Conservation (phyloP, 768 basidiomycete genomes). For the Phallus indusiatus region DNA sequence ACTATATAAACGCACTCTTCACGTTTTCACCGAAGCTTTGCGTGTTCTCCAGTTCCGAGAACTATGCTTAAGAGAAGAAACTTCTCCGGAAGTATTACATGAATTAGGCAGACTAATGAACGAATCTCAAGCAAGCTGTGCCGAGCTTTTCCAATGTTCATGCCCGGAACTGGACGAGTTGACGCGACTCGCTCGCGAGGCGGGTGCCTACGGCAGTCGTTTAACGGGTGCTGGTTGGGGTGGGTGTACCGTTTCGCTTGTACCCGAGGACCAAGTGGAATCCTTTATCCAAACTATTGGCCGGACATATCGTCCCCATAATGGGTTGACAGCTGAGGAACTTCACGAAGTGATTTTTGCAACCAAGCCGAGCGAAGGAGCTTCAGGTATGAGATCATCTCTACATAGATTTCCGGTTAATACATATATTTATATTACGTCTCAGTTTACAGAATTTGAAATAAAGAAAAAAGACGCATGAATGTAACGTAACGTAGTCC, state of each 20-base stretch:
- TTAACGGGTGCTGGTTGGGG: slow-evolving; percentile 94
- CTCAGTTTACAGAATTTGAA: background rate
- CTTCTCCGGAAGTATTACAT: slow-evolving; percentile 25
- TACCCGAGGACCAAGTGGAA: slow-evolving; percentile 52
- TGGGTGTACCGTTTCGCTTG: slow-evolving; percentile 78
- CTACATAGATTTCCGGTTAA: too few species aligned
- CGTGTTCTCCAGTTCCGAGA: slow-evolving; percentile 73
- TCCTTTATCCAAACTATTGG: slow-evolving; percentile 55
- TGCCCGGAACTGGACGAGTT: slow-evolving; percentile 72
- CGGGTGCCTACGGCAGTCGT: slow-evolving; percentile 74
- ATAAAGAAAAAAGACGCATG: background rate
- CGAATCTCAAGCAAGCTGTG: slow-evolving; percentile 65
- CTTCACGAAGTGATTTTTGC: slow-evolving; percentile 68
- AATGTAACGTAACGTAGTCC: too few species aligned
- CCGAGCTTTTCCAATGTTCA: slow-evolving; percentile 65
- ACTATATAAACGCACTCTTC: slow-evolving; percentile 72
- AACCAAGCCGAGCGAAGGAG: slow-evolving; percentile 75
- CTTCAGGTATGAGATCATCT: slow-evolving; percentile 47
- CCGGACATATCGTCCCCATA: slow-evolving; percentile 56
- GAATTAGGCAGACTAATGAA: slow-evolving; percentile 69
- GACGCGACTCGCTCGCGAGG: slow-evolving; percentile 47
- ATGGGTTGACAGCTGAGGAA: slow-evolving; percentile 43
- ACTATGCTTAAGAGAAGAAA: slow-evolving; percentile 42
- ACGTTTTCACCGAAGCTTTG: slow-evolving; percentile 72
- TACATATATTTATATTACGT: background rate